phyloP scores from a whole-genome alignment of 352 stramenopile genomes.

The Thraustochytrium sp. region DNA sequence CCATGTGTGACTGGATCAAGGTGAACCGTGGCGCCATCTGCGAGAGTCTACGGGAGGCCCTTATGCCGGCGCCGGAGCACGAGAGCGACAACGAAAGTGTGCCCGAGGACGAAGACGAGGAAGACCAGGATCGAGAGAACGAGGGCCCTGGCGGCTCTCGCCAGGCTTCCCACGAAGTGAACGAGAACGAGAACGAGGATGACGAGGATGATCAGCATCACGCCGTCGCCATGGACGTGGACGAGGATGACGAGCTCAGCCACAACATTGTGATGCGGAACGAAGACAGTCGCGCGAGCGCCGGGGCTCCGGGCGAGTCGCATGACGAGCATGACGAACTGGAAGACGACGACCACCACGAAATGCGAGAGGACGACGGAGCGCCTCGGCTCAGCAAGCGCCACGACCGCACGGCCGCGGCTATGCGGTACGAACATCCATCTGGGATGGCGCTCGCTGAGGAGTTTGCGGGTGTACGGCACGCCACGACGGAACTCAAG shows the following conservation, averaged over 20 bases:
- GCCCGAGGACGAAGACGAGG: not conserved
- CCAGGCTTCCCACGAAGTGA: not conserved
- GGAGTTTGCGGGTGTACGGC: not conserved
- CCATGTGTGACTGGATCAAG: slow-evolving; percentile 13
- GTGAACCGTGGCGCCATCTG: not conserved
- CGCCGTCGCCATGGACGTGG: too few species aligned
- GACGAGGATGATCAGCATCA: too few species aligned
- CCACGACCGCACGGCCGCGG: not conserved
- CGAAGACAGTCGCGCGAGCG: too few species aligned
- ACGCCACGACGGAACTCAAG: not conserved
- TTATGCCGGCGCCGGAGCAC: not conserved
- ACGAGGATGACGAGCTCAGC: too few species aligned
- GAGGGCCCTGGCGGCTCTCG: not conserved
- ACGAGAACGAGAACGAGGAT: not conserved
- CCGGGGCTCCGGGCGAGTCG: too few species aligned
- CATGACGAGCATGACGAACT: too few species aligned
- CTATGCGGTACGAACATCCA: not conserved
- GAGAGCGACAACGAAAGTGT: not conserved
- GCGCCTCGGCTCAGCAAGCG: not conserved
- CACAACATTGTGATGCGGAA: too few species aligned
- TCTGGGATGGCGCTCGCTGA: not conserved
- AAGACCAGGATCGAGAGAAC: not conserved
- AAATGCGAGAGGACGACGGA: not conserved
- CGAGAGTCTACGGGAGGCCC: not conserved
- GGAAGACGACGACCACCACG: not conserved